These are phyloP conservation scores for Microdochium trichocladiopsis DNA, from an alignment of 2,329 filamentous ascomycete species.

Conservation along the genomic window DNA sequence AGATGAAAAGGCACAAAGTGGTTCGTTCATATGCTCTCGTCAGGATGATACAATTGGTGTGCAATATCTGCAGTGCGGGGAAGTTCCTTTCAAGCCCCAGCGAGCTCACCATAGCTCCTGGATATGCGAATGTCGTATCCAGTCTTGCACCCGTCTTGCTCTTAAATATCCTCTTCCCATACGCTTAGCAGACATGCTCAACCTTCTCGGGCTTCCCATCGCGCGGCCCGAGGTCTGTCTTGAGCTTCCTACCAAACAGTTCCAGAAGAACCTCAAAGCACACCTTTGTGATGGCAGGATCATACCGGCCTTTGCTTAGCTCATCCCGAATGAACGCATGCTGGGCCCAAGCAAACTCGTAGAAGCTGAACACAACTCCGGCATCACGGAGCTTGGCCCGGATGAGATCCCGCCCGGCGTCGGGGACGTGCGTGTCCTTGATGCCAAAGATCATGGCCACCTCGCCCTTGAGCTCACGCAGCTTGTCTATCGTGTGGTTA, in stretches of 20 bases:
- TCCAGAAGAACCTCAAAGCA: conserved; percentile 90
- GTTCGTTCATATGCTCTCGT: too few relatives aligned
- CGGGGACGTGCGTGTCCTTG: conserved; percentile 83
- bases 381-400: conserved; percentile 73
- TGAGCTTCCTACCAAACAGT: conserved; percentile 71
- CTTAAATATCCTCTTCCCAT: too few relatives aligned
- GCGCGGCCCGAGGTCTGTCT: conserved; percentile 67
- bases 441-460: conserved; percentile 87
- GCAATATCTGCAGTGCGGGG: too few relatives aligned
- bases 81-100: too few relatives aligned
- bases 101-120: too few relatives aligned
- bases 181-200: conserved; percentile 62
- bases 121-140: too few relatives aligned
- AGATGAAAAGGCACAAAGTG: too few relatives aligned
- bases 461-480: conserved; percentile 68
- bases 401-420: conserved; percentile 76
- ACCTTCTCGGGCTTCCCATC: conserved; percentile 54
- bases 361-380: conserved; percentile 69
- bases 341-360: conserved; percentile 89
- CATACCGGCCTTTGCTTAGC: conserved; percentile 87
- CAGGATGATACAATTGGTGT: too few relatives aligned
- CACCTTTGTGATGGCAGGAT: conserved; percentile 76
- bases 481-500: conserved; percentile 43
- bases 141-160: too few relatives aligned
- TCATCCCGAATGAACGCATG: conserved; percentile 94